Evolutionary conservation across 148 eudicot species (phyloP).

Genomic region (Cornus kousa): DNA sequence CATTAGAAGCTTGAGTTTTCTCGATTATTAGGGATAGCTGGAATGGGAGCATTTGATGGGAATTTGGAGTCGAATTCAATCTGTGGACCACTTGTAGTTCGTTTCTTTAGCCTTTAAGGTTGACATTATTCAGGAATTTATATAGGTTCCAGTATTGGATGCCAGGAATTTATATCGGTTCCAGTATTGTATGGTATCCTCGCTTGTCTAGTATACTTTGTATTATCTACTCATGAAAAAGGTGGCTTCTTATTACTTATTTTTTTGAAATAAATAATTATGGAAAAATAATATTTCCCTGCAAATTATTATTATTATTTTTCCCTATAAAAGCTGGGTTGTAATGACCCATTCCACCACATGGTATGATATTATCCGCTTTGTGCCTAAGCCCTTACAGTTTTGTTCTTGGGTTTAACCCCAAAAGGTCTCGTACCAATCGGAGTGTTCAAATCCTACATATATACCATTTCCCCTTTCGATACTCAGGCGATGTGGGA

Average conservation of each 20-base stretch:
- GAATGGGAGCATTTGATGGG: background rate
- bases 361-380: no score
- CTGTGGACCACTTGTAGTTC: background rate
- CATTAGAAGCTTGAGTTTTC: no score
- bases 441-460: no score
- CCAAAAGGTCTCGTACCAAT: no score
- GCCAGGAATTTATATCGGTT: background rate
- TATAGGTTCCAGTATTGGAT: background rate
- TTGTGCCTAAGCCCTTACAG: no score
- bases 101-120: background rate
- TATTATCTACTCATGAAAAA: background rate
- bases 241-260: background rate
- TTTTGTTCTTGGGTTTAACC: no score
- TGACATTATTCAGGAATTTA: background rate
- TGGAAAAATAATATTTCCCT: background rate
- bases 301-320: no score
- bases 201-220: background rate
- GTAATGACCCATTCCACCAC: no score
- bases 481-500: no score
- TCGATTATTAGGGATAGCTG: no score
- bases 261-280: background rate
- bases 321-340: background rate
- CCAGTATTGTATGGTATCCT: background rate
- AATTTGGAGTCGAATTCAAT: background rate
- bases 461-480: no score